Evolutionary conservation across 768 basidiomycete species (phyloP).

Genomic region (Cyclocybe cylindracea): DNA sequence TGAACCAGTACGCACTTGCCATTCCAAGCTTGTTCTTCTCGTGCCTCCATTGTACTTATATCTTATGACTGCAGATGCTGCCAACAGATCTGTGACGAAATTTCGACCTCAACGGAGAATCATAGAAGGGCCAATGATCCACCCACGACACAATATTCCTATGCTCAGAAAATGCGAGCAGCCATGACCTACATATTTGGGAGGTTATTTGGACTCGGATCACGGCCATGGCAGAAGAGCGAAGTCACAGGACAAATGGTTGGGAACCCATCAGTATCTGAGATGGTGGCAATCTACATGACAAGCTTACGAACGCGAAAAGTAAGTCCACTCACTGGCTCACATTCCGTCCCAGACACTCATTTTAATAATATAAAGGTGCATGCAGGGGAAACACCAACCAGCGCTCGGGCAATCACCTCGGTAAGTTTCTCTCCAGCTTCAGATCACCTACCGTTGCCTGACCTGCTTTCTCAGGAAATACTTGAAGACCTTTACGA

Average conservation of each 20-base stretch:
- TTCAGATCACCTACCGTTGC: background rate
- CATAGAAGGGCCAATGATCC: slow-evolving; percentile 38
- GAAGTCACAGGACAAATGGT: background rate
- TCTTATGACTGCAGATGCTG: slow-evolving; percentile 7
- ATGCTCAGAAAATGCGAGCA: too few relatives aligned
- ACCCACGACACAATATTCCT: slow-evolving; percentile 27
- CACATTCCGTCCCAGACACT: too few relatives aligned
- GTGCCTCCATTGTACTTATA: slow-evolving; percentile 7
- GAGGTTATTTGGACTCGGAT: slow-evolving; percentile 25
- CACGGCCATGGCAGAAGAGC: slow-evolving; percentile 26
- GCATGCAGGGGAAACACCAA: slow-evolving; percentile 12
- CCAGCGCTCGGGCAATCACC: slow-evolving; percentile 14
- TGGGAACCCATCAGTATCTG: slow-evolving; percentile 17
- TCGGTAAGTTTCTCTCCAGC: slow-evolving; percentile 5
- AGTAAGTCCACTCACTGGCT: background rate
- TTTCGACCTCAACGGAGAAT: slow-evolving; percentile 12
- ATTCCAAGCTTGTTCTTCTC: too few relatives aligned
- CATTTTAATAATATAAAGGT: background rate
- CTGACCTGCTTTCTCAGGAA: background rate
- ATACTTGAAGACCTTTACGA: slow-evolving; percentile 12
- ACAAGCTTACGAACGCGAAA: slow-evolving; percentile 14
- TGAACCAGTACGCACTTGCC: slow-evolving; percentile 11
- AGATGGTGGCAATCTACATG: slow-evolving; percentile 15
- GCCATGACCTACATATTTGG: too few relatives aligned
- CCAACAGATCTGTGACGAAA: background rate